phyloP scores from a whole-genome alignment of 768 basidiomycete species.

The Vishniacozyma victoriae region DNA sequence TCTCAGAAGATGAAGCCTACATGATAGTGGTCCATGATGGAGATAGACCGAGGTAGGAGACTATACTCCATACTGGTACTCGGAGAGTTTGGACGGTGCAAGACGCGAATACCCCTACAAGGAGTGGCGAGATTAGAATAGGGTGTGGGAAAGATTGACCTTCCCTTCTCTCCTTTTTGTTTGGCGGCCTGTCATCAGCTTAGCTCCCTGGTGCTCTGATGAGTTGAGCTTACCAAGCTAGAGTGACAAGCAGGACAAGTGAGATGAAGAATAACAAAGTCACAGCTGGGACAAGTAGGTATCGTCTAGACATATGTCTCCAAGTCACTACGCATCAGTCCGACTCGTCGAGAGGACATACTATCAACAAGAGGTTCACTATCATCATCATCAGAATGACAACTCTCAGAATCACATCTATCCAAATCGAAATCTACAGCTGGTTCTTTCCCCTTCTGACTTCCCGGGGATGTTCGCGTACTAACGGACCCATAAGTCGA shows the following conservation, averaged over 20 bases:
- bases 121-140: slow-evolving; percentile 33
- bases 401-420: slow-evolving; percentile 7
- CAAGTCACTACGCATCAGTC: slow-evolving; percentile 29
- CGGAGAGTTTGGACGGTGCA: slow-evolving; percentile 38
- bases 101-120: slow-evolving; percentile 40
- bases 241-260: slow-evolving; percentile 34
- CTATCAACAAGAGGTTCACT: slow-evolving; percentile 26
- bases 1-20: slow-evolving; percentile 10
- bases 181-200: slow-evolving; percentile 39
- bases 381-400: slow-evolving; percentile 18
- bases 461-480: no score
- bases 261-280: slow-evolving; percentile 20
- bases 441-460: slow-evolving; percentile 2
- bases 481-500: no score
- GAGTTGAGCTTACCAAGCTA: slow-evolving; percentile 34
- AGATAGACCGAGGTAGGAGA: slow-evolving; percentile 13
- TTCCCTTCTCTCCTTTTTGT: slow-evolving; percentile 26
- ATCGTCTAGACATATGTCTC: slow-evolving; percentile 35
- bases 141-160: slow-evolving; percentile 42
- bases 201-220: background rate
- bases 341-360: slow-evolving; percentile 5
- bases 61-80: slow-evolving; percentile 30
- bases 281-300: slow-evolving; percentile 40
- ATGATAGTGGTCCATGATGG: slow-evolving; percentile 11
- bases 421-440: background rate